Evolutionary conservation across 2,329 filamentous ascomycete species (phyloP), one percentile per base, ranked within the genome.

Genomic region (Penicillium sp.): DNA sequence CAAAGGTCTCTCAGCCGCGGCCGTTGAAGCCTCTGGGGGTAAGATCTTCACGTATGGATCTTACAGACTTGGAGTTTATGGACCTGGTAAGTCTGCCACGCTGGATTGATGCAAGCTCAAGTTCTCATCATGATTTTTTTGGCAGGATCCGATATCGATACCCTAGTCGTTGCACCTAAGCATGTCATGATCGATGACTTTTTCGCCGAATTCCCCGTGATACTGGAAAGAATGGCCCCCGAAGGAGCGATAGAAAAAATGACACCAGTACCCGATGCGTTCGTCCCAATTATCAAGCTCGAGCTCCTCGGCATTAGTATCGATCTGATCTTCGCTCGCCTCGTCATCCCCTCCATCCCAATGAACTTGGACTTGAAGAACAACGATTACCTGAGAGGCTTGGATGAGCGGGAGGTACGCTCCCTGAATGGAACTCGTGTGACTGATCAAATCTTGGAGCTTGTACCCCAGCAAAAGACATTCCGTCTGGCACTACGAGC

Each of bases 21-120:
- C 94, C 43, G 83, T 94, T 43, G 90, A 92, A 63, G 87, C 88
- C 67, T 90, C 92, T 5, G 90, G 92, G 49, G 94, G 92, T 60
- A 94, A 93, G 77, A 87, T 99, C 62, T 96, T 96, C 72, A 95
- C 93, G 1, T 99, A 94, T 73, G 94, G 94, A 60, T 97, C 94
- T 75, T 99, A 93, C 74, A 88, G 92, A 38, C 81, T 99, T 11
- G 94, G 94, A 56, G 94, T 97, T 22, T 96, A 90, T 73, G 92
- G 92, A 5, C 94, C 94, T 42, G 81, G 82, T 84, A 57, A 64
- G 73, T 68, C 24, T 34, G 21, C 18, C 36, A n/a, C 16, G 11
- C 41, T 16, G 2, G 29, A 40, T 13, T 27, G 3, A 29, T 7
- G 1, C 5, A 18, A n/a, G 1, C 5, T 36, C 13, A 10, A 9